Evolutionary conservation across 2,329 filamentous ascomycete genomes (phyloP), one percentile per base, ranked within the genome.

Genomic region (Plenodomus tracheiphilus): DNA sequence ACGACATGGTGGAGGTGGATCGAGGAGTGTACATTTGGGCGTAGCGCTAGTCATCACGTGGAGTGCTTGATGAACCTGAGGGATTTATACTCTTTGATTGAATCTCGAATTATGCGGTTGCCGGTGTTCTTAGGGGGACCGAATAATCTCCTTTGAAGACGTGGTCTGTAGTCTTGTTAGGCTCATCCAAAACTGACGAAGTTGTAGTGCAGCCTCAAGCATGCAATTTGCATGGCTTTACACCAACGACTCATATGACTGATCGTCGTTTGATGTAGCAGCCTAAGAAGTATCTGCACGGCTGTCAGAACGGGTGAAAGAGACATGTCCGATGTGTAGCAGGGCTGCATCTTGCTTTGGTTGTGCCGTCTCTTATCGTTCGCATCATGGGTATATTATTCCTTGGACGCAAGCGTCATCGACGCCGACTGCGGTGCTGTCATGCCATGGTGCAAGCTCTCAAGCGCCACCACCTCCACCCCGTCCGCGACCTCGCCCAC

Each of bases 401-500:
- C 17, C 15, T 42, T 30, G n/a, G 20, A n/a, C n/a, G n/a, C 28
- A 15, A 32, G 28, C 28, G 13, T 7, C 41, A n/a, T n/a, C n/a
- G n/a, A n/a, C n/a, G n/a, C 34, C 15, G 39, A 30, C 43, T 25
- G 34, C 43, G 41, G 28, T 34, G 41, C 39, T 45, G 36, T 35
- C 30, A 20, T 32, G 36, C 42, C 34, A 34, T 10, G 32, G 20
- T 39, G 36, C 35, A n/a, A 16, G 8, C 18, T 21, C 46, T 59
- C 56, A 59, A 45, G 51, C 59, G 21, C 81, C 78, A 19, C 81
- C 78, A 21, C 81, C 78, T 39, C 82, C 79, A 51, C 82, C 78
- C 54, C 82, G 77, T 48, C 80, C 80, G 51, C 84, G 67, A 1
- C 76, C 75, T 40, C 77, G 66, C 40, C 74, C 79, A 34, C 81